phyloP scores from a whole-genome alignment of 2,329 filamentous ascomycete genomes.

The Amesomyces nigricolor region DNA sequence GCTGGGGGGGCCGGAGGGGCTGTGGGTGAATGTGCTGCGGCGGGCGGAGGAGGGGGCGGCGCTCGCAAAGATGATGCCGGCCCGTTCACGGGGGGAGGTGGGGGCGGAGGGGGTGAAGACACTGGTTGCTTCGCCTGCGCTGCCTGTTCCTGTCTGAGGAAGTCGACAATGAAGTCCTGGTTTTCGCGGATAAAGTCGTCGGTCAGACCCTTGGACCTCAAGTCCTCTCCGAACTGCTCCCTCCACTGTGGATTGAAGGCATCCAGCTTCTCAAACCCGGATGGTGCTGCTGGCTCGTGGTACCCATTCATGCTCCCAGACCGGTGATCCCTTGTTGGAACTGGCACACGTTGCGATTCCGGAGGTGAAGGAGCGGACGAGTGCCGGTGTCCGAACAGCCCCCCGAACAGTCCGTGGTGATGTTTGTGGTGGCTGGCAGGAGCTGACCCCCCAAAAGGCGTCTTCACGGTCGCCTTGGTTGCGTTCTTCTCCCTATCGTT shows the following conservation, averaged over 20 bases:
- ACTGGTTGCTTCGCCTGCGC: slow-evolving; percentile 31
- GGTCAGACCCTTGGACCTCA: slow-evolving; percentile 56
- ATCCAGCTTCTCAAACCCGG: slow-evolving; percentile 58
- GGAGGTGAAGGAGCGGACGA: slow-evolving; percentile 53
- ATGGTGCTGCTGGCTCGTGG: slow-evolving; percentile 34
- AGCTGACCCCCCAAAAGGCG: slow-evolving; percentile 60
- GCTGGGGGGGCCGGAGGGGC: slow-evolving; percentile 31
- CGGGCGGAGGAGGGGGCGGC: slow-evolving; percentile 36
- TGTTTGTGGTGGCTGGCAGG: slow-evolving; percentile 37
- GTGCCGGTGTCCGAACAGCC: slow-evolving; percentile 57
- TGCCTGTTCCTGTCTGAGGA: slow-evolving; percentile 53
- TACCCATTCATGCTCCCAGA: slow-evolving; percentile 43
- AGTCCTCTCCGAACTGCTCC: slow-evolving; percentile 59
- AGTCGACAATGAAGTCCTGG: slow-evolving; percentile 63
- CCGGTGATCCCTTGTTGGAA: slow-evolving; percentile 34
- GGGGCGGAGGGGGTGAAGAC: slow-evolving; percentile 24
- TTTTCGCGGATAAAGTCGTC: slow-evolving; percentile 64
- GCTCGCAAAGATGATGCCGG: slow-evolving; percentile 34
- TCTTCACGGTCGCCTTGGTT: slow-evolving; percentile 75
- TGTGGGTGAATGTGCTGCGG: slow-evolving; percentile 16
- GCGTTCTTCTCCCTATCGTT: slow-evolving; percentile 93
- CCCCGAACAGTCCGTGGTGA: slow-evolving; percentile 48
- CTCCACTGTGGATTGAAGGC: slow-evolving; percentile 61
- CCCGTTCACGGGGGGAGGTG: slow-evolving; percentile 34
- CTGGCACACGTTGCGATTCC: slow-evolving; percentile 46